These are phyloP conservation scores for Rhizopogon roseolus DNA, from an alignment of 768 basidiomycete genomes.

Conservation along the genomic window DNA sequence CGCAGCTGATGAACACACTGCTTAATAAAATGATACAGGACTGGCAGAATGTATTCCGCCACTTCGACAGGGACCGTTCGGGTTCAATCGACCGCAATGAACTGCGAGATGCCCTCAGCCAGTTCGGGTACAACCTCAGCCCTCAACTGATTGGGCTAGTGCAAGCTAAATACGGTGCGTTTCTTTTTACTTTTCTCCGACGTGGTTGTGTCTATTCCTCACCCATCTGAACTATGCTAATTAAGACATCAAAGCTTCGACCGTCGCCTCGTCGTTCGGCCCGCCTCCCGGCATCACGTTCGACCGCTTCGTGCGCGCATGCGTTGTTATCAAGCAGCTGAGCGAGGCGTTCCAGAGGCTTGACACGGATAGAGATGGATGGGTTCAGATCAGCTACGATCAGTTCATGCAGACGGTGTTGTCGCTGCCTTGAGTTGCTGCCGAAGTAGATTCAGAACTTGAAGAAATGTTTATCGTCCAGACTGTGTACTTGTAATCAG, in stretches of 20 bases:
- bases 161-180: conserved; percentile 75
- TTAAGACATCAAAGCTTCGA: conserved; percentile 54
- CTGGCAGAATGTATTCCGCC: conserved; percentile 81
- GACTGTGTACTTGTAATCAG: too few relatives aligned
- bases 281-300: conserved; percentile 66
- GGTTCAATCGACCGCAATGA: conserved; percentile 73
- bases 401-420: conserved; percentile 49
- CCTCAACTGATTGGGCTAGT: conserved; percentile 63
- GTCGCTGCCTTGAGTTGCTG: conserved; percentile 34
- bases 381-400: conserved; percentile 52
- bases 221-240: conserved; percentile 32
- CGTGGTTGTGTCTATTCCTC: conserved; percentile 7
- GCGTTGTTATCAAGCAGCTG: conserved; percentile 77
- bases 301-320: conserved; percentile 83
- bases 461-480: too few relatives aligned
- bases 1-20: background rate
- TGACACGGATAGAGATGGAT: conserved; percentile 57
- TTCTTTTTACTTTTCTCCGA: background rate
- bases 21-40: conserved; percentile 34
- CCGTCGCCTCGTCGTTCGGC: conserved; percentile 26
- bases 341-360: conserved; percentile 64
- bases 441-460: background rate
- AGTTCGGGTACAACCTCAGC: conserved; percentile 77
- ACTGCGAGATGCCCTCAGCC: conserved; percentile 60
- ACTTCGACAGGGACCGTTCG: conserved; percentile 81